Evolutionary conservation across 768 basidiomycete species (phyloP), one percentile per base, ranked within the genome.

Genomic region (Boletus bicolor): DNA sequence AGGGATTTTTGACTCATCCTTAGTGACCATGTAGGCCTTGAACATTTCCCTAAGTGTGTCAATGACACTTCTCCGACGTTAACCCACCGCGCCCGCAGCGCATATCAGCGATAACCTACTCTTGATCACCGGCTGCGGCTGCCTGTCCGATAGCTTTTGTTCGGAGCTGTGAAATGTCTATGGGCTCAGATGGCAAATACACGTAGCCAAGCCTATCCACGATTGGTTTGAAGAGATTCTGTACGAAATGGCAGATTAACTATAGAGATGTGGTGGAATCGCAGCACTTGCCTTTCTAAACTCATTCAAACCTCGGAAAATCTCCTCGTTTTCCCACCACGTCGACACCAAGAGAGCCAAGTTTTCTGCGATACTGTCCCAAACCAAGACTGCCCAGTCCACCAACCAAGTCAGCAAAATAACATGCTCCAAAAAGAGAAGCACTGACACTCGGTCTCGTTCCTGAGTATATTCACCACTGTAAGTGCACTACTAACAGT

Each of bases 271-370:
- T 53, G 11, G 35, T 48, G 28, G 26, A 48, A 56, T 53, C 37
- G n/a, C 39, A 21, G 10, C 9, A 68, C 81, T 52, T 67, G 87
- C 89, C 64, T 77, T 73, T 55, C 82, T 76, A 70, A 91, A 82
- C 10, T 73, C 78, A 55, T 89, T 77, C 46, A 95, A 65, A 45
- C 77, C 75, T 37, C 77, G 78, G 36, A 74, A 76, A 60, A 78
- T 75, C 30, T 74, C 77, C 35, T 72, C 75, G 64, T 92, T 75
- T 70, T 96, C 93, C 89, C 91, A 97, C 89, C 93, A 97, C 3
- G 84, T 81, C 7, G 77, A 79, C 10, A 76, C 68, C 32, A 97
- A 70, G 36, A 74, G 69, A 28, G 65, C 62, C 48, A 98, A 70
- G 49, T 79, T 83, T 11, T 76, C 73, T 4, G 79, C 72, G 45